Base-by-base conservation (phyloP, 2,329 filamentous ascomycete species). In the Amylocarpus encephaloides region DNA sequence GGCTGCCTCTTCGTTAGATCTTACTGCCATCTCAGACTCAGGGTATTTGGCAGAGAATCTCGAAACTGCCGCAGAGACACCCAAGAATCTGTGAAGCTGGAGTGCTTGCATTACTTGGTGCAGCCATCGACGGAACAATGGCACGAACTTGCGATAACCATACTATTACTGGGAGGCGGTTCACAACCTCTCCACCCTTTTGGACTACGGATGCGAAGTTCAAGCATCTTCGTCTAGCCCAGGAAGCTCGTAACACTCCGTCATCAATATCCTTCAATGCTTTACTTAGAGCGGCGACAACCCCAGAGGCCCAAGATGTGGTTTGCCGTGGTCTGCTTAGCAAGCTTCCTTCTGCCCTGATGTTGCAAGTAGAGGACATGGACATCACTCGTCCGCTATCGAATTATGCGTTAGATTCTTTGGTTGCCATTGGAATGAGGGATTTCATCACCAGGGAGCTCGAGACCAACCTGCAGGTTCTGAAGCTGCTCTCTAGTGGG, bases 141-240 rank as follows among this genome's bases (percentile, higher is more conserved):
- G 62, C 62, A 0, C 56, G 59, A 0, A 64, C 68, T 0, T 78
- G 74, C 62, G 70, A 72, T 49, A 69, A 66, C 38, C 77, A 80
- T 58, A 72, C 70, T 34, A 76, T 80, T 53, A 80, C 77, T 0
- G 78, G 78, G 1, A 71, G 80, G 61, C 69, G 71, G 48, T 72
- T 79, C 53, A 73, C 70, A 18, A 68, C 70, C 5, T 65, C 65
- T 2, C 65, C 50, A 10, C 76, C 75, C 0, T 80, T 78, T 66
- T 81, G 77, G 72, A 72, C 71, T 3, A 61, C 69, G 2, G 78
- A 82, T 43, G 74, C 72, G 47, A 79, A 77, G 60, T 80, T 80
- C 64, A 71, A 72, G 49, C 67, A 71, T 30, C 68, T 80, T 1
- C 57, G 58, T 34, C 48, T 59, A 6, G 65, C 64, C 6, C 68